Percentiles rank a stretch among this genome's conserved stretches.
Conservation (phyloP, 352 stramenopile species). For the Blastocystis sp. region DNA sequence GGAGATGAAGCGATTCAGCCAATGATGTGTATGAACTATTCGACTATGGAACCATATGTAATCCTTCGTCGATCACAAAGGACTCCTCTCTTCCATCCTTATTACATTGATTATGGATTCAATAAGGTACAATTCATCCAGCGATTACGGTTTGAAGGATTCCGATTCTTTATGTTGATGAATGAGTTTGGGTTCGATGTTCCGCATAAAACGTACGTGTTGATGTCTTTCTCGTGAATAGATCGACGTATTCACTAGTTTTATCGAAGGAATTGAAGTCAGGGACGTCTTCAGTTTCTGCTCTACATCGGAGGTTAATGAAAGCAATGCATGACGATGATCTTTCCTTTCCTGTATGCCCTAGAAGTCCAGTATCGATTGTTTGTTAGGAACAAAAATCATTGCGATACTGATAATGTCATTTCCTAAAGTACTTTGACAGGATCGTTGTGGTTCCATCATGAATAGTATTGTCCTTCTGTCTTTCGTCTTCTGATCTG, state of each 20-base stretch:
- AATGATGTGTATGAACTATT: not conserved
- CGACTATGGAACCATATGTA: constrained; percentile 11
- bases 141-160: not conserved
- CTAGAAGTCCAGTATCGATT: not conserved
- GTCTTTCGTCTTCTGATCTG: no score
- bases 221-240: not conserved
- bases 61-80: not conserved
- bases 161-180: not conserved
- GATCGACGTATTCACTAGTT: not conserved
- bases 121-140: constrained; percentile 8
- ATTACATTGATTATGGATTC: constrained; percentile 31
- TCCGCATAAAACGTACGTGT: not conserved
- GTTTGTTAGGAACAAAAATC: not conserved
- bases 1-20: not conserved
- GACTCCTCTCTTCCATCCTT: not conserved
- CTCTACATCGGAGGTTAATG: not conserved
- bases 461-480: no score
- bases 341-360: not conserved
- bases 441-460: not conserved
- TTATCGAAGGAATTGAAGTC: not conserved
- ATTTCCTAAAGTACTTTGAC: not conserved
- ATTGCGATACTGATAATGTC: not conserved
- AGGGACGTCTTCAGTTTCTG: not conserved
- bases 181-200: constrained; percentile 1
- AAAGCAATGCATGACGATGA: not conserved